These are phyloP conservation scores for Pelargonium fulgidum DNA, from an alignment of 441 rosid genomes.

Conservation along the genomic window DNA sequence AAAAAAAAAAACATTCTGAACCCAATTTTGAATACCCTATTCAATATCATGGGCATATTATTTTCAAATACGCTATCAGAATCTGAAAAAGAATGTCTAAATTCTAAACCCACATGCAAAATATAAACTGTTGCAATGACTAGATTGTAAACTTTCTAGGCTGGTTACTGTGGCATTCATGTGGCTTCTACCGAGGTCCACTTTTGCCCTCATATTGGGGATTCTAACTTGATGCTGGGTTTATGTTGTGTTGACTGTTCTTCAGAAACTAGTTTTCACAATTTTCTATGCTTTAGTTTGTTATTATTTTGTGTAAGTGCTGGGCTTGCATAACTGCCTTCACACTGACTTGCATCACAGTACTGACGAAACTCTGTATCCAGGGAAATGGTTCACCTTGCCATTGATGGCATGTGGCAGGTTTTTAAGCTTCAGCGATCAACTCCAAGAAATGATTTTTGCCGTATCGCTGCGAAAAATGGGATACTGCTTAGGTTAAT, in stretches of 20 bases:
- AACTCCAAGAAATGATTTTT: constrained; percentile 88
- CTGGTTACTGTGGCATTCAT: neutral
- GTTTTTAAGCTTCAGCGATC: constrained; percentile 93
- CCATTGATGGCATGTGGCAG: constrained; percentile 99
- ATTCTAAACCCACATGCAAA: neutral
- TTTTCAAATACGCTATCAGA: no score
- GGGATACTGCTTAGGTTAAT: constrained; percentile 79
- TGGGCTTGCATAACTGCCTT: neutral
- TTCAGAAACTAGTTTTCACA: constrained; percentile 4
- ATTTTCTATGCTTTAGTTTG: neutral
- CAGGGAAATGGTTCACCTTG: constrained; percentile 99
- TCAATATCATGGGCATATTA: no score
- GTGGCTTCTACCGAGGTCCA: neutral
- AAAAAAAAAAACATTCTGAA: no score
- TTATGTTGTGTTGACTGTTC: neutral
- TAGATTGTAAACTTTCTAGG: neutral
- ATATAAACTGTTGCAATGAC: neutral
- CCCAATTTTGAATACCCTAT: no score
- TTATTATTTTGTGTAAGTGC: neutral
- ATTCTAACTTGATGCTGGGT: neutral
- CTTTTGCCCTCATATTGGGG: constrained; percentile 4
- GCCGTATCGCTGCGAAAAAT: constrained; percentile 90
- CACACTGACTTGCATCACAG: neutral
- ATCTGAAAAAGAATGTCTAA: neutral
- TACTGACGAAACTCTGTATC: constrained; percentile 23